Percentiles rank a stretch among this genome's conserved stretches.
These are phyloP conservation scores for Lippia alba DNA, from an alignment of 305 asterid genomes.

Conservation along the genomic window DNA sequence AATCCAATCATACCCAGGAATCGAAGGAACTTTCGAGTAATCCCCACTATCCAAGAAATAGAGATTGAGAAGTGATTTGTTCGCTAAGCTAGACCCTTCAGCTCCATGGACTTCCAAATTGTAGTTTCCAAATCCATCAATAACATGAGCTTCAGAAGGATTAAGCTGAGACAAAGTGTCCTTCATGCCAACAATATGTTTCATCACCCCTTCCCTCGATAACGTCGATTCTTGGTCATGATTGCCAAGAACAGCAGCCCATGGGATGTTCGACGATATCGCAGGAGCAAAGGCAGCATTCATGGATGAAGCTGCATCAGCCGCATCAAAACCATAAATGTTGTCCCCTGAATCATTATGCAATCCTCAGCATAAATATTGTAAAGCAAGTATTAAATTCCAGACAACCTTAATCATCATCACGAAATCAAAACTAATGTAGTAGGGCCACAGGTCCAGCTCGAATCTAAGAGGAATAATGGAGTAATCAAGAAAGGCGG, in stretches of 20 bases:
- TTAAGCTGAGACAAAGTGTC: conserved; percentile 75
- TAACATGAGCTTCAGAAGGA: conserved; percentile 53
- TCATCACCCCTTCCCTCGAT: conserved; percentile 84
- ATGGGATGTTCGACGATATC: conserved; percentile 66
- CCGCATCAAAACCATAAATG: conserved; percentile 77
- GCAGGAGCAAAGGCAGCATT: conserved; percentile 89
- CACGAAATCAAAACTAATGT: not conserved
- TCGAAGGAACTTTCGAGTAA: conserved; percentile 78
- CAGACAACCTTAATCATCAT: not conserved
- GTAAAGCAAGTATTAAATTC: not conserved
- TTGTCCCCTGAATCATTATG: conserved; percentile 72
- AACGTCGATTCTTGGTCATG: conserved; percentile 91
- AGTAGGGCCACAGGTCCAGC: not conserved
- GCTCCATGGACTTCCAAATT: conserved; percentile 84
- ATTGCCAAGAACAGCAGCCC: conserved; percentile 98
- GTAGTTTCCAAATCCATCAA: conserved; percentile 95
- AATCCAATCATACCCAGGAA: conserved; percentile 95
- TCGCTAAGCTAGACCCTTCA: conserved; percentile 54
- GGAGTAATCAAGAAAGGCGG: not conserved
- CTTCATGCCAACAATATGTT: conserved; percentile 68
- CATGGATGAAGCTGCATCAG: conserved; percentile 76
- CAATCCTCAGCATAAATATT: not conserved
- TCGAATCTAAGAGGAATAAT: not conserved
- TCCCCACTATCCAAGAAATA: conserved; percentile 94
- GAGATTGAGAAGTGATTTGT: conserved; percentile 82